Conservation (phyloP, 2,329 filamentous ascomycete species). For the Rutstroemia sp. region DNA sequence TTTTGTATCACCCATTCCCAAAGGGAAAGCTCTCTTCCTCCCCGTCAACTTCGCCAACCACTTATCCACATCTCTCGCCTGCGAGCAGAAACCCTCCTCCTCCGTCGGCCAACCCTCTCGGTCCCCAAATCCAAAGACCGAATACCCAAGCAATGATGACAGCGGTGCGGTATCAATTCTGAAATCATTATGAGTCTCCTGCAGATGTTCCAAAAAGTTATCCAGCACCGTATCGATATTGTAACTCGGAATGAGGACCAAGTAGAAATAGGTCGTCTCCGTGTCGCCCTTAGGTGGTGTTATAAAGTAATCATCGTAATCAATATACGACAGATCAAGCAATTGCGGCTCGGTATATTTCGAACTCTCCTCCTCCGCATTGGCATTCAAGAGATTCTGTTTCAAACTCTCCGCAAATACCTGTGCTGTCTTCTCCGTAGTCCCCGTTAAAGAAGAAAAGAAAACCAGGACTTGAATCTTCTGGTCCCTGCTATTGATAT, state of each 20-base stretch:
- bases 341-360: constrained; percentile 52
- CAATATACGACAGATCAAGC: constrained; percentile 75
- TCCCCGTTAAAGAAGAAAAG: constrained; percentile 82
- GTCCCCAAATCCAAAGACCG: constrained; percentile 91
- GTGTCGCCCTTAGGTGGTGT: constrained; percentile 56
- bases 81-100: constrained; percentile 84
- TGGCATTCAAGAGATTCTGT: constrained; percentile 24
- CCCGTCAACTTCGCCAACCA: constrained; percentile 96
- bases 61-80: constrained; percentile 82
- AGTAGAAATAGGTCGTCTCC: constrained; percentile 62
- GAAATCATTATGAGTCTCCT: constrained; percentile 95
- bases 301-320: constrained; percentile 91
- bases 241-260: constrained; percentile 82
- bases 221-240: constrained; percentile 91
- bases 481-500: constrained; percentile 27
- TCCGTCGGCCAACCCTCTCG: constrained; percentile 87
- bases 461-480: constrained; percentile 72
- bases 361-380: constrained; percentile 19
- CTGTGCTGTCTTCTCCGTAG: constrained; percentile 67
- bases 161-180: constrained; percentile 86
- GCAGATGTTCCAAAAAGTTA: constrained; percentile 77
- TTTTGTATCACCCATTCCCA: constrained; percentile 84
- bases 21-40: constrained; percentile 76
- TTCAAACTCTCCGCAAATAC: constrained; percentile 50
- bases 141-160: constrained; percentile 71